A percentile compares a stretch with the other conserved stretches of the same genome.
Conservation (phyloP, 129 eudicot genomes). For the Saposhnikovia divaricata region DNA sequence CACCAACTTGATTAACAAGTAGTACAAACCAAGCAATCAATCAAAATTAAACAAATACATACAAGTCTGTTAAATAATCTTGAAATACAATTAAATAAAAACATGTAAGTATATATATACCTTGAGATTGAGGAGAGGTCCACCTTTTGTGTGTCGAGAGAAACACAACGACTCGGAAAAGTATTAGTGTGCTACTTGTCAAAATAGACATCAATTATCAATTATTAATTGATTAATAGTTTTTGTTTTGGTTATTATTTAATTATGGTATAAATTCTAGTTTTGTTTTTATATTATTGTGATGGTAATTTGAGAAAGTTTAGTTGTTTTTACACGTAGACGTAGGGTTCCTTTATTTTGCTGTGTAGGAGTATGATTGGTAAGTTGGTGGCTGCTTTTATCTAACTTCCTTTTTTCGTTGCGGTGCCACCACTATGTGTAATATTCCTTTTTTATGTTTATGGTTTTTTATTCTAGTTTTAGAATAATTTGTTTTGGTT, state of each 20-base stretch:
- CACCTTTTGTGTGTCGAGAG: not conserved
- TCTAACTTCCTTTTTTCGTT: not conserved
- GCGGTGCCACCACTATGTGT: not conserved
- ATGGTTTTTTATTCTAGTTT: not conserved
- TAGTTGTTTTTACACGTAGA: not conserved
- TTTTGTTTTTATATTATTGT: not conserved
- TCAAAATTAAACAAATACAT: too few relatives aligned
- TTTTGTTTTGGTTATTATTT: not conserved
- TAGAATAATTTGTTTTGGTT: too few relatives aligned
- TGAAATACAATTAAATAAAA: not conserved
- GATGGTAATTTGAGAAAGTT: not conserved
- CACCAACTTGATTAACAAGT: not conserved
- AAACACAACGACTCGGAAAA: not conserved
- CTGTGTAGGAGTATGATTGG: not conserved
- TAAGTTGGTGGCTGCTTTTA: not conserved
- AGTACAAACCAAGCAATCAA: not conserved
- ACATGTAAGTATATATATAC: not conserved
- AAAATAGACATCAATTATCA: not conserved
- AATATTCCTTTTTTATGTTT: not conserved
- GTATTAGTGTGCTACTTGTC: not conserved
- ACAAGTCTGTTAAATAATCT: too few relatives aligned
- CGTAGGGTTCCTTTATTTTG: not conserved
- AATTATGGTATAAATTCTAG: not conserved
- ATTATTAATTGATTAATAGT: too few relatives aligned
- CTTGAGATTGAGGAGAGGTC: conserved; percentile 3